These are phyloP conservation scores for Pythium monospermum DNA, from an alignment of 352 stramenopile genomes.

Conservation along the genomic window DNA sequence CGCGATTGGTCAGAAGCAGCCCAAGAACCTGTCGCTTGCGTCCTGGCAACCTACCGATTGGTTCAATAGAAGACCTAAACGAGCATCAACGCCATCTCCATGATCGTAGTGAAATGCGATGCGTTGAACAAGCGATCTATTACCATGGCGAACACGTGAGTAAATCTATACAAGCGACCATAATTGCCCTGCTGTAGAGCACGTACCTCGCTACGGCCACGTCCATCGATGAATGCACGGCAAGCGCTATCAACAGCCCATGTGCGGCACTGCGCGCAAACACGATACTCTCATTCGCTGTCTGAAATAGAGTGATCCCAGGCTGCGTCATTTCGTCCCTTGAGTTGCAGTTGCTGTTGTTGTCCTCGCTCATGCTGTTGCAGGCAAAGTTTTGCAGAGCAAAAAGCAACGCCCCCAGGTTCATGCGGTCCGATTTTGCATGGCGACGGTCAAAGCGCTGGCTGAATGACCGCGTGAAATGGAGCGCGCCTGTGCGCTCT, in stretches of 20 bases:
- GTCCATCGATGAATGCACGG: slow-evolving; percentile 27
- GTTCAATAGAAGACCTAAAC: neutral
- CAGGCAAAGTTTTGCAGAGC: slow-evolving; percentile 57
- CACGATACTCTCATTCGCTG: slow-evolving; percentile 40
- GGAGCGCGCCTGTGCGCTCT: slow-evolving; percentile 37
- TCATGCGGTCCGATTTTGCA: slow-evolving; percentile 50
- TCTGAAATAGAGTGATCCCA: slow-evolving; percentile 38
- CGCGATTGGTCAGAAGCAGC: neutral
- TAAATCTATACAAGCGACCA: neutral
- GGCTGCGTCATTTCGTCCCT: neutral
- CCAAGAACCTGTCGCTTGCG: neutral
- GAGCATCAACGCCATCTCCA: slow-evolving; percentile 16
- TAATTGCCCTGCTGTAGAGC: neutral
- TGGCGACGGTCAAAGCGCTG: slow-evolving; percentile 40
- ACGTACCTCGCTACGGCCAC: slow-evolving; percentile 29
- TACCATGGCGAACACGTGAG: neutral
- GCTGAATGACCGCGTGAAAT: slow-evolving; percentile 48
- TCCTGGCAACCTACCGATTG: neutral
- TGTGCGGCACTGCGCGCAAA: slow-evolving; percentile 23
- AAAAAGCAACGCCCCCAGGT: slow-evolving; percentile 57
- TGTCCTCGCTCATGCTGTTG: too few species aligned
- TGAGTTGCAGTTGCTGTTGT: neutral
- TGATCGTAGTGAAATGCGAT: slow-evolving; percentile 49
- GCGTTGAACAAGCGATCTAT: slow-evolving; percentile 30
- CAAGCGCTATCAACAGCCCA: slow-evolving; percentile 26